phyloP scores from a whole-genome alignment of 257 asterid genomes.

The Hygrophila difformis region DNA sequence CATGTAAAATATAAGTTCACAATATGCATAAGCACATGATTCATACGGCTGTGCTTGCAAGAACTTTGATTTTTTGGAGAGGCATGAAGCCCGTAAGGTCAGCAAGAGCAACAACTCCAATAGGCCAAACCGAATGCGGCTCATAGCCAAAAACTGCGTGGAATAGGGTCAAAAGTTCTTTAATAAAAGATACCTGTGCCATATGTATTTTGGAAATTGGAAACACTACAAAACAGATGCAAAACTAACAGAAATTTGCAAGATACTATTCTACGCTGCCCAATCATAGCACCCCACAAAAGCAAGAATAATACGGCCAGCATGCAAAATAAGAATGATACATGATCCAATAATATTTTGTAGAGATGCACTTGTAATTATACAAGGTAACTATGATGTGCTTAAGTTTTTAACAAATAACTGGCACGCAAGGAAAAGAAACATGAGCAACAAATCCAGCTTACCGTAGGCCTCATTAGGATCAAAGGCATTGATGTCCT shows the following conservation, averaged over 20 bases:
- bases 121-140: conserved; percentile 98
- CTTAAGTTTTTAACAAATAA: too few species aligned
- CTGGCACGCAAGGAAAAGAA: too few species aligned
- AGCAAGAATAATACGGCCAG: too few species aligned
- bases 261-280: too few species aligned
- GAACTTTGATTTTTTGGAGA: conserved; percentile 68
- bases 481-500: conserved; percentile 89
- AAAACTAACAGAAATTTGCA: conserved; percentile 6
- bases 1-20: conserved; percentile 4
- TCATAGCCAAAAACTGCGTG: conserved; percentile 86
- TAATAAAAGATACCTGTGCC: background rate
- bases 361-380: too few species aligned
- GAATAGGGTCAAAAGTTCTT: background rate
- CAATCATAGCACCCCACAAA: too few species aligned
- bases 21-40: conserved; percentile 4
- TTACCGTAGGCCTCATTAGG: conserved; percentile 90
- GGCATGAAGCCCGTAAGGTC: conserved; percentile 84
- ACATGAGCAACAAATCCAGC: conserved; percentile 5
- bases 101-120: conserved; percentile 78
- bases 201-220: background rate
- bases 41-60: conserved; percentile 91
- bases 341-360: too few species aligned
- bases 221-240: too few species aligned
- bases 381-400: too few species aligned
- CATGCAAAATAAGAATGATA: too few species aligned